A percentile compares a stretch with the other conserved stretches of the same genome.
Conservation (phyloP, 768 basidiomycete species). For the Vishniacozyma victoriae region DNA sequence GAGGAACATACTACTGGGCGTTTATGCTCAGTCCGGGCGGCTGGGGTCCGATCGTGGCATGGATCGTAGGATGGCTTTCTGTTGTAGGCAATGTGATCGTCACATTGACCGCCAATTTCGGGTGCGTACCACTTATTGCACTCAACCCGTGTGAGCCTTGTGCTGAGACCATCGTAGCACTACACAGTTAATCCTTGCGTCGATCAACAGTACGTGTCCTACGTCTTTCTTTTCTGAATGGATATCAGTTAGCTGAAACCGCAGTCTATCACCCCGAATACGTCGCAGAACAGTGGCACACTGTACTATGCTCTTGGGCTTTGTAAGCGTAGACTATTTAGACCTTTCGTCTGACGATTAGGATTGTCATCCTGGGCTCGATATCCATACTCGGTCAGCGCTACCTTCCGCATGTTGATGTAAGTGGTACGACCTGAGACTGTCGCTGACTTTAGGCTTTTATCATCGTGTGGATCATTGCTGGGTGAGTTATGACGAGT, state of each 20-base stretch:
- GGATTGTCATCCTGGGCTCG: background rate
- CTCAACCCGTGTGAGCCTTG: background rate
- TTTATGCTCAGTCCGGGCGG: conserved; percentile 56
- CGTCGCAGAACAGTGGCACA: background rate
- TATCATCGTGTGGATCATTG: background rate
- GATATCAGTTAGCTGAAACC: background rate
- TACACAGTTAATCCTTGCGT: background rate
- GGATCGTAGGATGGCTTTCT: background rate
- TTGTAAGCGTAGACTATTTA: background rate
- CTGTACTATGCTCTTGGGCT: background rate
- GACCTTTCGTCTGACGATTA: background rate
- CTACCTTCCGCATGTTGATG: background rate
- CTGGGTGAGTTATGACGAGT: background rate
- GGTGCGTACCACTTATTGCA: background rate
- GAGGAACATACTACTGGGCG: conserved; percentile 53
- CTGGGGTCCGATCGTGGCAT: conserved; percentile 54
- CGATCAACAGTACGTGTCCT: background rate
- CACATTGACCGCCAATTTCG: background rate
- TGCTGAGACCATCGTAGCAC: background rate
- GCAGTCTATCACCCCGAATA: background rate
- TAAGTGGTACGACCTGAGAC: background rate
- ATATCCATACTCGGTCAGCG: background rate
- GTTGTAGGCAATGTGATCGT: background rate
- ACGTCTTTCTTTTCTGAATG: too few species aligned
- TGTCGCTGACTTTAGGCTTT: background rate